Base-by-base conservation (phyloP, 2,329 filamentous ascomycete species). In the Teratosphaeria nubilosa region DNA sequence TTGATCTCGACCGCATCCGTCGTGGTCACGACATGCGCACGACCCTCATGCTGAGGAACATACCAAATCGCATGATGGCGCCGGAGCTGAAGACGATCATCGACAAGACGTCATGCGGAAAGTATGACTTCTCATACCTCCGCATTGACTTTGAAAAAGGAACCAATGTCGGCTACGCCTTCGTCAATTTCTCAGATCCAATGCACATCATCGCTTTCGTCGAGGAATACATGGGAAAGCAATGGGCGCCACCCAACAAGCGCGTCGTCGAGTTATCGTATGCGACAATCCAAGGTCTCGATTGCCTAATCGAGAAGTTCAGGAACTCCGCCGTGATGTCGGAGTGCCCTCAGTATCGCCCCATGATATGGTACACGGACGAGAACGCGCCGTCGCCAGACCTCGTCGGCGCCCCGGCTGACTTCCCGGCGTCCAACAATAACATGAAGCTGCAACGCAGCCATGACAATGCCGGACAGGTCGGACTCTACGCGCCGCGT, bases 251-350 rank as follows among this genome's bases (percentile, higher is more conserved):
- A 91, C 88, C 76, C 25, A 51, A 57, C 50, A 51, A 57, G 31
- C 62, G 63, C 41, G 84, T 90, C 54, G 89, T 90, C 0, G 90
- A 95, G 72, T 84, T 97, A 51, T 96, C 91, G 0, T 99, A 97
- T 72, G 94, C 94, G n/a, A 96, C 91, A 13, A 92, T 96, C 60
- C 94, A 99, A 76, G 94, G 94, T 52, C 87, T 87, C 62, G 91
- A 96, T 69, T 92, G 90, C 63, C 80, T 97, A 0, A 84, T 96
- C 6, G 88, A 95, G 72, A 96, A 97, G 70, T 99, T 99, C 69
- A 86, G 94, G 37, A 99, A 99, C 76, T 96, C 90, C 45, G 92
- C 90, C 0, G 91, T 99, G 31, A 96, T 97, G 90, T 79, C 92
- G 0, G 91, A 97, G 74, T 82, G 85, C 11, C 79, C 84, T 0